These are phyloP conservation scores for Psilocybe cubensis DNA, from an alignment of 768 basidiomycete genomes.

Conservation along the genomic window DNA sequence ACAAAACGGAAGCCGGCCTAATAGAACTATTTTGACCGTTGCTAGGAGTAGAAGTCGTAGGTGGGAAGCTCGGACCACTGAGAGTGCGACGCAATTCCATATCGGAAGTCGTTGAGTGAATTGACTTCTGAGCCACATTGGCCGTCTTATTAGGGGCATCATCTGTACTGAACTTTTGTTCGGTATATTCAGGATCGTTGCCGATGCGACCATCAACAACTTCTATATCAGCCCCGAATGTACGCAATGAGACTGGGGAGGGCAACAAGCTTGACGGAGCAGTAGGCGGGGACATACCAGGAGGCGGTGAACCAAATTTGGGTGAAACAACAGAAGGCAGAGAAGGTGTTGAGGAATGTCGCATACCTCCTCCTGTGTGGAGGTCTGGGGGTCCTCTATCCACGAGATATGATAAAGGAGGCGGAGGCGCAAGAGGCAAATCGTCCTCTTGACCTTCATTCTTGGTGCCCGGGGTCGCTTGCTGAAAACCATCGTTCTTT, in stretches of 20 bases:
- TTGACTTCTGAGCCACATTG: constrained; percentile 35
- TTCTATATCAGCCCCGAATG: constrained; percentile 61
- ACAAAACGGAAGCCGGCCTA: constrained; percentile 25
- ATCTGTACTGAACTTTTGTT: constrained; percentile 33
- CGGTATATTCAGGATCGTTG: constrained; percentile 48
- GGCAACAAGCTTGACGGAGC: constrained; percentile 77
- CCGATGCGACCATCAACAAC: constrained; percentile 37
- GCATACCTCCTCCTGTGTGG: constrained; percentile 40
- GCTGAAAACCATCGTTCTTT: constrained; percentile 39
- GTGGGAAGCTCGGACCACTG: constrained; percentile 31
- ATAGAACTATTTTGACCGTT: constrained; percentile 20
- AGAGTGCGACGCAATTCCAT: constrained; percentile 55
- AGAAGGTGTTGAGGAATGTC: constrained; percentile 74
- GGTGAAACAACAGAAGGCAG: constrained; percentile 62
- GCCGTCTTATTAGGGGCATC: constrained; percentile 36
- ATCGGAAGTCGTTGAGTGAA: constrained; percentile 63
- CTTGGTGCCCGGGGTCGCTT: constrained; percentile 39
- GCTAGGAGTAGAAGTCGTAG: constrained; percentile 28
- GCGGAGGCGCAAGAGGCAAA: constrained; percentile 84
- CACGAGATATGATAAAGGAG: constrained; percentile 88
- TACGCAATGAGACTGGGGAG: constrained; percentile 75
- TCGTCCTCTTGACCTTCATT: constrained; percentile 64
- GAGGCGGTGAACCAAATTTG: constrained; percentile 54
- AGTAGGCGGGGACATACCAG: constrained; percentile 74
- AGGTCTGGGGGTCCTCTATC: constrained; percentile 54